These are phyloP conservation scores for Salix viminalis DNA, from an alignment of 345 rosid genomes.

Conservation along the genomic window DNA sequence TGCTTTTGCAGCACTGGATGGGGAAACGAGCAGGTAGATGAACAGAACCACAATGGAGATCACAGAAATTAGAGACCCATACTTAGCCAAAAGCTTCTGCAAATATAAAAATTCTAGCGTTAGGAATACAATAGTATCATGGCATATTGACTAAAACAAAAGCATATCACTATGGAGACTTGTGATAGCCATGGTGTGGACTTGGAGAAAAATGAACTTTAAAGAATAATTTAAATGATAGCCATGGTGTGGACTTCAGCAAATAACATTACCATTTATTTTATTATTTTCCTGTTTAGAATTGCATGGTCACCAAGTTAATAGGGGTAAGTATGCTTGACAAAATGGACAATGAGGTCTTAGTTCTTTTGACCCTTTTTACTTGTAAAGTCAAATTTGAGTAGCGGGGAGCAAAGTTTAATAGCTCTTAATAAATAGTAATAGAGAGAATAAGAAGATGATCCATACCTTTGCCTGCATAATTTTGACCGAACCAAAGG, in stretches of 20 bases:
- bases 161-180: not conserved
- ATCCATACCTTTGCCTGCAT: slow-evolving; percentile 81
- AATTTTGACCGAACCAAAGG: slow-evolving; percentile 20
- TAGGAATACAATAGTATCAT: not conserved
- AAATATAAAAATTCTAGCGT: not conserved
- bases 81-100: slow-evolving; percentile 81
- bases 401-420: not conserved
- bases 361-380: not conserved
- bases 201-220: not conserved
- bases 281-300: not conserved
- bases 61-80: slow-evolving; percentile 85
- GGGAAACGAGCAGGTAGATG: slow-evolving; percentile 54
- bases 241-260: not conserved
- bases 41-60: slow-evolving; percentile 66
- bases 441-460: not conserved
- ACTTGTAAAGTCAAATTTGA: not conserved
- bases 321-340: not conserved
- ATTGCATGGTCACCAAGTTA: not conserved
- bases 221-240: not conserved
- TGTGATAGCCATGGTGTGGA: not conserved
- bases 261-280: not conserved
- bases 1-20: slow-evolving; percentile 60
- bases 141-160: not conserved
- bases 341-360: not conserved
- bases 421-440: not conserved